These are phyloP conservation scores for Magnaporthales sp. DNA, from an alignment of 2,329 filamentous ascomycete species.

Conservation along the genomic window DNA sequence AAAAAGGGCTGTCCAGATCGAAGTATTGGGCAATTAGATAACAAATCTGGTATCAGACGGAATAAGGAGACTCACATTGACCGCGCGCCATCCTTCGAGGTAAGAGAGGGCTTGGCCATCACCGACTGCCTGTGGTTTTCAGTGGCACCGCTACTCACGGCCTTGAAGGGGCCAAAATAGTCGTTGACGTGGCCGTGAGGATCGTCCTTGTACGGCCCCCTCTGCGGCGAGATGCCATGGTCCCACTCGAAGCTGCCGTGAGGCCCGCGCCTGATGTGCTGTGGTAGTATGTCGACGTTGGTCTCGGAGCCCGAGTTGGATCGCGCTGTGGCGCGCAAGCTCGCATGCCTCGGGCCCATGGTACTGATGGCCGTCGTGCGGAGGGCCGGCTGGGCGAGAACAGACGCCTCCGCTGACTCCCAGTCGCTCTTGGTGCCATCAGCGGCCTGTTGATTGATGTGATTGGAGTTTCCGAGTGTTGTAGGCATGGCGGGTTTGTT, in stretches of 20 bases:
- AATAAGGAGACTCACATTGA: neutral
- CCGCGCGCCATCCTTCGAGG: neutral
- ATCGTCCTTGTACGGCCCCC: conserved; percentile 3
- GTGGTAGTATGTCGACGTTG: neutral
- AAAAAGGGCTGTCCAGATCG: neutral
- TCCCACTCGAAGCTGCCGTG: conserved; percentile 1
- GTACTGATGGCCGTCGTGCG: neutral
- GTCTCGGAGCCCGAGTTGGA: neutral
- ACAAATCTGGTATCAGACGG: too few species aligned
- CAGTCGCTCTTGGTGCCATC: neutral
- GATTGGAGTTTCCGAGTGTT: neutral
- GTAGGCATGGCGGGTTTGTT: neutral
- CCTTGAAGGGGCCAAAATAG: neutral
- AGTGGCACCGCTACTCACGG: neutral
- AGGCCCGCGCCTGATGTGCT: neutral
- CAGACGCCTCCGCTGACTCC: neutral
- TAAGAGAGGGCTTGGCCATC: neutral
- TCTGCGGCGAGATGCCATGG: conserved; percentile 4
- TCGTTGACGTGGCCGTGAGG: conserved; percentile 1
- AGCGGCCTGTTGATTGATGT: neutral
- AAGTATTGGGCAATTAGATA: too few species aligned
- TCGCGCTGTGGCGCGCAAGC: neutral
- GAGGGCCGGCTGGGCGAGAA: neutral
- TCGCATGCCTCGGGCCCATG: neutral
- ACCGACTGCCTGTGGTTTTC: neutral